Base-by-base conservation (phyloP, 2,329 filamentous ascomycete genomes). In the Pezicula neosporulosa region DNA sequence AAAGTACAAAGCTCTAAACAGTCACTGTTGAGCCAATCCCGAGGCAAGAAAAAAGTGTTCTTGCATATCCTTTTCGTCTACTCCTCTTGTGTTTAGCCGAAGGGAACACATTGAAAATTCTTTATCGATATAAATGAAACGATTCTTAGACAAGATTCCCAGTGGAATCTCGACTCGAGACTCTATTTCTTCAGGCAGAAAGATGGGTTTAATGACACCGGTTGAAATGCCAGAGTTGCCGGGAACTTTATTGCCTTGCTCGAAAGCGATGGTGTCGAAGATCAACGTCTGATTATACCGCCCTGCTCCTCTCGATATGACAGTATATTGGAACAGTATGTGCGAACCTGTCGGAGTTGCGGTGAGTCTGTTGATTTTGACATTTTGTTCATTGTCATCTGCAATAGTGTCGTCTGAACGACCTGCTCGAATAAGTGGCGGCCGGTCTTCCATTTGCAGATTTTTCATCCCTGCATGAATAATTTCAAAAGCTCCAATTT, bases 11-110 rank as follows among this genome's bases (percentile, higher is more conserved):
- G 6, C 10, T 28, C 19, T 16, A 53, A 16, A 44, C 41, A 38
- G 18, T 39, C 42, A 9, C n/a, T 36, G 39, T 38, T 50, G 37
- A 50, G 28, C 51, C 51, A 53, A 30, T 53, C 47, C 19, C 37
- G 30, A 3, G 51, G 51, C 21, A 15, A 53, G 36, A 21, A 50
- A 50, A 44, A 45, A 53, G 18, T 53, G 47, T 27, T 27, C n/a
- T 9, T 50, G 39, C 6, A 51, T 19, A 12, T 8, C 21, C 27
- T 47, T 51, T 7, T 47, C 43, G 15, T 16, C 36, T 21, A 27
- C 24, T 9, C 15, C 24, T 24, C 33, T 36, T 5, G 41, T 8
- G n/a, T 35, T 38, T 16, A 41, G 27, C 10, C 38, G 19, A 39
- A 27, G 39, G n/a, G 51, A 50, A 19, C 51, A 53, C 19, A 53